These are phyloP conservation scores for Haplosporangium sp. DNA, from an alignment of 371 early-diverging fungal species.

Conservation along the genomic window DNA sequence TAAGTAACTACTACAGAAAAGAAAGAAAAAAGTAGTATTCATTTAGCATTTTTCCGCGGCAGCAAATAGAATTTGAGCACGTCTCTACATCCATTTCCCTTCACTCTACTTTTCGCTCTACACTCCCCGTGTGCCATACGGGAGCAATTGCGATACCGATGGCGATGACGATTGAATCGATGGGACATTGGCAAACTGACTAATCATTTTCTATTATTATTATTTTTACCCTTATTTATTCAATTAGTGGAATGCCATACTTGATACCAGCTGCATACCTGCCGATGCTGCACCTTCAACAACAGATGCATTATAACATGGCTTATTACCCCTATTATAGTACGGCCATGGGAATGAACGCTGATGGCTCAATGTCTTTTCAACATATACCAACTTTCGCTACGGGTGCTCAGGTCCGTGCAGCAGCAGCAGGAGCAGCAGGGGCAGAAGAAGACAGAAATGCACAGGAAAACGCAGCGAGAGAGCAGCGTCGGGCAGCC, in stretches of 20 bases:
- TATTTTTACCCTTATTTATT: background rate
- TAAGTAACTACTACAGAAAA: slow-evolving; percentile 20
- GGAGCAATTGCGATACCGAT: too few species aligned
- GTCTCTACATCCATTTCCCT: slow-evolving; percentile 7
- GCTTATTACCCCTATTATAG: background rate
- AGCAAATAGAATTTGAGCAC: slow-evolving; percentile 49
- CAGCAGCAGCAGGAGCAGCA: slow-evolving; percentile 15
- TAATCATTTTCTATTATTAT: background rate
- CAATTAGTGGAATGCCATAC: slow-evolving; percentile 47
- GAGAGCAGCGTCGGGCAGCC: slow-evolving; percentile 51
- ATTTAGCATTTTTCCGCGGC: background rate
- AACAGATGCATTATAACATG: slow-evolving; percentile 23
- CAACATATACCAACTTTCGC: slow-evolving; percentile 15
- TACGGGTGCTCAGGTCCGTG: slow-evolving; percentile 4
- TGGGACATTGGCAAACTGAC: background rate
- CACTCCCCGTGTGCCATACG: background rate
- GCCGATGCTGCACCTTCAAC: slow-evolving; percentile 31
- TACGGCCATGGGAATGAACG: slow-evolving; percentile 4
- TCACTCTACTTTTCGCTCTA: too few species aligned
- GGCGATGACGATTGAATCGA: too few species aligned
- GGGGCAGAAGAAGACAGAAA: slow-evolving; percentile 13
- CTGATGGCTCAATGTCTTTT: slow-evolving; percentile 13
- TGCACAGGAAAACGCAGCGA: slow-evolving; percentile 44
- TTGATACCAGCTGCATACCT: slow-evolving; percentile 34
- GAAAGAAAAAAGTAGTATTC: background rate